Conservation (phyloP, 2,329 filamentous ascomycete species). For the Penicillium expansum region DNA sequence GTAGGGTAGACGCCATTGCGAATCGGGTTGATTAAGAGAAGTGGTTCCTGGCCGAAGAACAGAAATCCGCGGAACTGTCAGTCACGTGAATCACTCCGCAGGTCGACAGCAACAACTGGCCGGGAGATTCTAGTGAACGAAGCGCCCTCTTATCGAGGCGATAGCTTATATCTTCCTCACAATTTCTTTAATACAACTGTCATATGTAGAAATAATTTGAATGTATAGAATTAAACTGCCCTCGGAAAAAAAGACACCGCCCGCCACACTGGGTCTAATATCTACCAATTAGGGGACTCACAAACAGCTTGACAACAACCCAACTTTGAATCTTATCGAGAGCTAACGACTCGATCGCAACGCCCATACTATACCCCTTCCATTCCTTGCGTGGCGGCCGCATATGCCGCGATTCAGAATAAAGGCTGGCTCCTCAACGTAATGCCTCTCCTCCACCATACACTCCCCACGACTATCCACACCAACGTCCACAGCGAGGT, state of each 20-base stretch:
- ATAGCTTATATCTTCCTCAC: constrained; percentile 2
- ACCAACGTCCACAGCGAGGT: constrained; percentile 18
- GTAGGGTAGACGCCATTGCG: constrained; percentile 35
- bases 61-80: constrained; percentile 21
- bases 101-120: constrained; percentile 3
- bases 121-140: not conserved
- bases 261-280: constrained; percentile 5
- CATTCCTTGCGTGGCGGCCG: constrained; percentile 31
- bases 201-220: not conserved
- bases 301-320: constrained; percentile 10
- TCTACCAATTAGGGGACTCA: constrained; percentile 11
- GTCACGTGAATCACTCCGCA: constrained; percentile 26
- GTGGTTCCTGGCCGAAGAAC: constrained; percentile 12
- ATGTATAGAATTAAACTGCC: constrained; percentile 2
- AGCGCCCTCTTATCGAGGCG: not conserved
- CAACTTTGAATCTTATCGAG: not conserved
- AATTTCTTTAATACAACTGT: not conserved
- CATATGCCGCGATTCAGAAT: constrained; percentile 35
- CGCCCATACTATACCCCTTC: not conserved
- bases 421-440: constrained; percentile 43
- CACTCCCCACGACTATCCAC: constrained; percentile 28
- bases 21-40: constrained; percentile 9
- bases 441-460: constrained; percentile 39
- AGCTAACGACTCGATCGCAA: not conserved
- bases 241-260: constrained; percentile 8